A percentile compares a stretch with the other conserved stretches of the same genome.
These are phyloP conservation scores for Corylus americana DNA, from an alignment of 306 rosid species.

Conservation along the genomic window DNA sequence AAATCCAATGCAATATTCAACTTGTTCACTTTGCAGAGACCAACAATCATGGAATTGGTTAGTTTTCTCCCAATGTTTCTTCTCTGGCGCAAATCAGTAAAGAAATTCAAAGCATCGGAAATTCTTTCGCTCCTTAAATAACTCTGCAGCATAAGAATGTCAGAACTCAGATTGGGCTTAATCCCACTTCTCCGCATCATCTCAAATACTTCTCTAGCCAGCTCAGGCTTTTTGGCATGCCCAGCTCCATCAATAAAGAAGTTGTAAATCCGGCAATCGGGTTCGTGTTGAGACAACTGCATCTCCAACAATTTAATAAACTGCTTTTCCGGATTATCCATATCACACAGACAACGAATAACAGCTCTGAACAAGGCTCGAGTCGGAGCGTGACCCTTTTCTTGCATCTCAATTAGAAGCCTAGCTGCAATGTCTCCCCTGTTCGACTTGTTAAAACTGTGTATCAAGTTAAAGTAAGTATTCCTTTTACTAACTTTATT, in stretches of 20 bases:
- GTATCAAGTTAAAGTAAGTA: constrained; percentile 55
- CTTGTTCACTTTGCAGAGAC: constrained; percentile 53
- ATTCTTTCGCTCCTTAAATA: constrained; percentile 49
- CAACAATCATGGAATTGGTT: constrained; percentile 41
- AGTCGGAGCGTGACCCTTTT: constrained; percentile 43
- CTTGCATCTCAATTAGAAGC: constrained; percentile 80
- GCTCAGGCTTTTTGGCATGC: constrained; percentile 49
- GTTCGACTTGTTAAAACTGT: constrained; percentile 39
- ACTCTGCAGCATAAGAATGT: constrained; percentile 45
- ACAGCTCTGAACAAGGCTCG: constrained; percentile 41
- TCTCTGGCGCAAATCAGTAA: constrained; percentile 36
- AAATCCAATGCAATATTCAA: constrained; percentile 44
- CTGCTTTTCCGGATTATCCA: constrained; percentile 50
- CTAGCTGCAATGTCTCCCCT: constrained; percentile 71
- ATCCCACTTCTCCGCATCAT: constrained; percentile 57
- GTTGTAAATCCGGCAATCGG: constrained; percentile 34
- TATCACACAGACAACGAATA: constrained; percentile 44
- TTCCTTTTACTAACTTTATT: constrained; percentile 22
- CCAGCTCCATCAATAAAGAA: constrained; percentile 58
- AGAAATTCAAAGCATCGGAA: constrained; percentile 64
- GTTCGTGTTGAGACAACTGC: constrained; percentile 44
- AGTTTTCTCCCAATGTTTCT: constrained; percentile 37
- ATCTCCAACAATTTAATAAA: constrained; percentile 51
- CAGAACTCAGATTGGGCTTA: constrained; percentile 40
- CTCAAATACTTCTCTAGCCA: constrained; percentile 61